Base-by-base conservation (phyloP, 1,139 yeast species). In the Nadsonia starkeyi-henricii region DNA sequence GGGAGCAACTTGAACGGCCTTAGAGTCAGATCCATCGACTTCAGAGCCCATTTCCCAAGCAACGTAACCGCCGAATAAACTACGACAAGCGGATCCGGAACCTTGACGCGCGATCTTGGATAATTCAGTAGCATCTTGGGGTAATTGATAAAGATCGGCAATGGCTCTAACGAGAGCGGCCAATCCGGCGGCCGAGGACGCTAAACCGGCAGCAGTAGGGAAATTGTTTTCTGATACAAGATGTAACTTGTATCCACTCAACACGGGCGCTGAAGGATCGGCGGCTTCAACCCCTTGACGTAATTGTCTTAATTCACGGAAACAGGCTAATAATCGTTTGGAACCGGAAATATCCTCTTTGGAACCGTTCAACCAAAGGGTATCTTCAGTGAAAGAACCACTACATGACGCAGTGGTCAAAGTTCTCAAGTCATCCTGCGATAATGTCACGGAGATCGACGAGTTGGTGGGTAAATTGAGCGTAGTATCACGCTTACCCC, bases 131-230 rank as follows among this genome's bases (percentile, higher is more conserved):
- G 77, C 72, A 52, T 82, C 76, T 58, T 83, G 83, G 19, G 95
- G 95, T 52, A 93, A 77, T 64, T 84, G 65, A 67, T 79, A 91
- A 52, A 91, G 73, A 60, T 75, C 75, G 21, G 98, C 89, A 60
- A 91, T 78, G 26, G 96, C 88, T 46, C 78, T 77, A 33, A 91
- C 94, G 55, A 91, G 74, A 3, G 98, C 98, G 46, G 98, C 96
- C 66, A 88, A 89, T 0, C 99, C 99, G 12, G 97, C 96, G 12
- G 98, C 98, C 8, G 95, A 84, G 0, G 96, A 86, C 0, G 98
- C 98, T 56, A 91, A 75, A 2, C 98, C 98, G 17, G 98, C 98
- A 41, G 98, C 98, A 23, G 98, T 91, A 47, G 99, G 99, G 74
- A 91, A 91, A 68, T 93, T 93, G 71, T 91, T 91, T 63, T 86